Base-by-base conservation (phyloP, 1,284 basidiomycete species). In the Rhodotorula sp. region DNA sequence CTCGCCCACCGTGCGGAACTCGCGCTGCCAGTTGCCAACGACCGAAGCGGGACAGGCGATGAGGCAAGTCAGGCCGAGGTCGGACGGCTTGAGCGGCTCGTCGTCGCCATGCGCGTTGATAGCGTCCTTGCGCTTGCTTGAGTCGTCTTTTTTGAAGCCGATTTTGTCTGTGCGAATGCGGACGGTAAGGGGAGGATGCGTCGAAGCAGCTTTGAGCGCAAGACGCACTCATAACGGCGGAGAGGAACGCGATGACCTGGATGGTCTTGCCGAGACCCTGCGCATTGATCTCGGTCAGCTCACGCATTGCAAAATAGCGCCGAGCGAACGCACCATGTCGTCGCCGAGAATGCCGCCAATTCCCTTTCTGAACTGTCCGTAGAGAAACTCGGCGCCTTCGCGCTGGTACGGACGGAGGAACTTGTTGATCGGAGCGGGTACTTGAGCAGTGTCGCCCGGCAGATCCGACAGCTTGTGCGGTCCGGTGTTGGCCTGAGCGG, bases 201-300 rank as follows among this genome's bases (percentile, higher is more conserved):
- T 27, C 10, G 46, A 51, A 8, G 20, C 17, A 44, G 39, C 39
- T 10, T 10, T 17, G 22, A 13, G 13, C 17, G 39, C 4, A 30
- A n/a, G n/a, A 17, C 72, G 53, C 32, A 76, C 72, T 39, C 90
- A 93, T 92, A 72, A 94, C 89, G 0, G 92, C 91, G 27, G 57
- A 90, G 62, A 99, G 86, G 83, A 99, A 97, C 61, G 93, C 90
- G 77, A 99, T 98, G 63, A 99, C 95, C 81, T 99, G 95, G 39
- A 94, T 90, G 2, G 95, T 99, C 84, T 99, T 99, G 32, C 96
- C 96, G 62, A 99, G 87, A 77, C 94, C 93, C 94, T 70, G 46
- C 20, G 3, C 34, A 27, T 10, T 0, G 10, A 20, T n/a, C 44
- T 11, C 9, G 11, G 34, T 60, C 20, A 60, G 19, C 24, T n/a